Evolutionary conservation across 192 early-diverging fungal genomes (phyloP), one percentile per base, ranked within the genome.

Genomic region (Coemansia sp.): DNA sequence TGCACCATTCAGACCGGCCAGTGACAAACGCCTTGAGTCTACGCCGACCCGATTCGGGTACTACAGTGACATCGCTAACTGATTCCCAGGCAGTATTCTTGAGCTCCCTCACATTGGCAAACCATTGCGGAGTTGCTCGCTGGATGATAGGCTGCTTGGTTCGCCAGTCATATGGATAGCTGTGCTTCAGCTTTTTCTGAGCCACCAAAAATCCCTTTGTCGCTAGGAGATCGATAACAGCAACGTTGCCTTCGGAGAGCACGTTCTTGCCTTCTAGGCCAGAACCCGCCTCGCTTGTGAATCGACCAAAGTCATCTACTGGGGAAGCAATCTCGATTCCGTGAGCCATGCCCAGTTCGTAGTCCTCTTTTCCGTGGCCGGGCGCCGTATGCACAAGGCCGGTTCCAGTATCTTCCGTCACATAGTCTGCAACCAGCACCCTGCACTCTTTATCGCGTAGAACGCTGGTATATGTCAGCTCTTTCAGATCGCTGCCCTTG

Each of bases 141-240:
- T 75, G 80, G 63, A 93, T 91, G 48, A 93, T 85, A 3, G 91
- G 91, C 59, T 87, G 76, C 64, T 93, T 93, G 63, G 89, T 90
- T 25, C 91, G 85, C 91, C 91, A 93, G 83, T 93, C 91, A 56
- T 91, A 93, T 6, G 90, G 91, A 61, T 91, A 93, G 68, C 89
- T 91, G 71, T 93, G 91, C 10, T 66, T 76, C 60, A 88, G 86
- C 22, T 66, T 71, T 32, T 82, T 68, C 61, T 85, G 72, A 51
- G 73, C 67, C n/a, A 91, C 67, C 34, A 92, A 55, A 7, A 40
- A 60, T 14, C 74, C 68, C 7, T 48, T 61, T 14, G 59, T 31
- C n/a, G 48, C 48, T 16, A 92, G 73, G 36, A 83, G 73, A 14
- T 86, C 75, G 16, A 92, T 69, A 2, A 91, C 85, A 18, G 84